Evolutionary conservation across 441 rosid genomes (phyloP), one percentile per base, ranked within the genome.

Genomic region (Adansonia madagascariensis): DNA sequence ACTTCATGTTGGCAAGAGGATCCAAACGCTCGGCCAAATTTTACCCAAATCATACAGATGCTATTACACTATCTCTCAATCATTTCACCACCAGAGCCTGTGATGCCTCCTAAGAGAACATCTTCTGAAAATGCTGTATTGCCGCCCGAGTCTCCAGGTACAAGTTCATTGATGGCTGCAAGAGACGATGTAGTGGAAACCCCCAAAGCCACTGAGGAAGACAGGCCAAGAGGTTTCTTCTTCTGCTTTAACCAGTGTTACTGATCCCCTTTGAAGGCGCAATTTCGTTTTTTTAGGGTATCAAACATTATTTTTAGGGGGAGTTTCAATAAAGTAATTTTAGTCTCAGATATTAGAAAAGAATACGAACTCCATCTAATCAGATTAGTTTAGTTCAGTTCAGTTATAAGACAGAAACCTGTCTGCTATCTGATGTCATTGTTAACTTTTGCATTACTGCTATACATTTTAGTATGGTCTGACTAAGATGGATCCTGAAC

Each of bases 1-100:
- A 90, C 94, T 14, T 89, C 98, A 11, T 95, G 99, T 78, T 95
- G 99, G 99, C 89, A 90, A 81, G 98, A 95, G 83, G 97, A 95
- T 83, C 94, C 99, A 6, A 90, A 90, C 77, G 89, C 89, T 44
- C 83, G 99, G 20, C 97, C 99, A 1, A 87, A 91, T 77, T 95
- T 95, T 88, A 88, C 83, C 35, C 86, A 93, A 77, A 95, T 95
- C 50, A 93, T 92, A 60, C 96, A 88, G 77, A 95, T 92, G 99
- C 96, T 95, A 22, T 85, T 87, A 55, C 89, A 77, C 73, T 91
- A 85, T 83, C 90, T 95, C 65, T 86, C 94, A 1, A 85, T 88
- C 9, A 78, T 84, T 53, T 86, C 89, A 0, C 90, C 94, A 0
- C 86, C 88, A 0, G 86, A 89, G 78, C 94, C 90, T 31, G 35